Conservation (phyloP, 192 early-diverging fungal species). For the Rhizophagus clarus region DNA sequence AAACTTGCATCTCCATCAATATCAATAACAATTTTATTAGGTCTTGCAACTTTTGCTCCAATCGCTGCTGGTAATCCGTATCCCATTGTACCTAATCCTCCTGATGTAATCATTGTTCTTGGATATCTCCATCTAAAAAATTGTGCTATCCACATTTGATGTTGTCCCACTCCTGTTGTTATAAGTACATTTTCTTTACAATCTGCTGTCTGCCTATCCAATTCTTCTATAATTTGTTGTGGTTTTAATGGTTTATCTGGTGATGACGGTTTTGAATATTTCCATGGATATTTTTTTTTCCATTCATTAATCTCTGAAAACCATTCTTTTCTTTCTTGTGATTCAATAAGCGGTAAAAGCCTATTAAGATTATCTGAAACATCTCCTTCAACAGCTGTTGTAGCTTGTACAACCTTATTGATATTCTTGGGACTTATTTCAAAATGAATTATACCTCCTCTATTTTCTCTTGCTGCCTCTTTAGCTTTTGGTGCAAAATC, state of each 20-base stretch:
- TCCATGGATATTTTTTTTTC: slow-evolving; percentile 94
- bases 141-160: slow-evolving; percentile 99
- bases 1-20: slow-evolving; percentile 99
- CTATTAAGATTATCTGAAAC: slow-evolving; percentile 83
- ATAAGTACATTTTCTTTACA: slow-evolving; percentile 93
- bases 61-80: slow-evolving; percentile 95
- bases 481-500: slow-evolving; percentile 93
- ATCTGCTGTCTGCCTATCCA: slow-evolving; percentile 79
- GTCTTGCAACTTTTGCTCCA: slow-evolving; percentile 94
- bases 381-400: slow-evolving; percentile 93
- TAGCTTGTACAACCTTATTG: slow-evolving; percentile 96
- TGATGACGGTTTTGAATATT: slow-evolving; percentile 63
- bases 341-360: slow-evolving; percentile 78
- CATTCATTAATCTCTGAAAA: slow-evolving; percentile 78
- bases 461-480: slow-evolving; percentile 81
- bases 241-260: slow-evolving; percentile 79
- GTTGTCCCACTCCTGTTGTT: slow-evolving; percentile 96
- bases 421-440: slow-evolving; percentile 99
- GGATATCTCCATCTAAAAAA: slow-evolving; percentile 91
- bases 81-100: slow-evolving; percentile 99
- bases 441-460: slow-evolving; percentile 98
- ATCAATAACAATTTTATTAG: slow-evolving; percentile 95
- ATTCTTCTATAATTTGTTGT: slow-evolving; percentile 92
- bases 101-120: slow-evolving; percentile 88
- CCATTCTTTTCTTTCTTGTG: slow-evolving; percentile 78